Base-by-base conservation (phyloP, 805 yeast species). In the Wickerhamiella lipophila region DNA sequence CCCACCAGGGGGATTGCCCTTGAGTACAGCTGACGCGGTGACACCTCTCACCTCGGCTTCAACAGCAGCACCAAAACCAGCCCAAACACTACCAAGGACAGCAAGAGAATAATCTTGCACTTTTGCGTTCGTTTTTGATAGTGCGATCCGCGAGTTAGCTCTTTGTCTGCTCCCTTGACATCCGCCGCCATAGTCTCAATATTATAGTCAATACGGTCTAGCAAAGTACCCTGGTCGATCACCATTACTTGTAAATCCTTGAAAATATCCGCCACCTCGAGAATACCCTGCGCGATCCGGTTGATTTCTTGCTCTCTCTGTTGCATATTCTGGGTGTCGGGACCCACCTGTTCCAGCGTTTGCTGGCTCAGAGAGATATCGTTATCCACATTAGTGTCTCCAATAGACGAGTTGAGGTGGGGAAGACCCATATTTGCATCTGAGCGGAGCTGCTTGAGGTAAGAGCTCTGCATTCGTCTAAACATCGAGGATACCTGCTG, bases 131-230 rank as follows among this genome's bases (percentile, higher is more conserved):
- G 73, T 61, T 82, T 82, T 59, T 92, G 97, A 66, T 89, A 84
- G 13, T 69, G 66, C 41, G 82, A 79, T 0, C 96, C 96, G 56
- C 78, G 73, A 8, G 73, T 69, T 52, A 92, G 68, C 65, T 92
- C 92, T 52, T 77, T 76, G 52, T 83, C 84, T 0, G 96, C 92
- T 34, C 72, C 73, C 58, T 79, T 77, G 51, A 89, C 74, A 55
- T 86, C 82, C 30, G 76, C 76, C 2, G 77, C 81, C n/a, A 95
- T 81, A 52, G 78, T 79, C 52, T 81, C 82, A 51, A 92, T 67
- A 61, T 92, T 92, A 63, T 89, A 92, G 64, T 89, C 98, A 50
- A 92, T 89, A 56, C 96, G 70, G 65, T 92, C 98, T 52, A 92
- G 71, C 40, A 92, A 74, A 0, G 96, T 85, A 1, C 98, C 98